Conservation (phyloP, 148 eudicot genomes). For the Heliosperma pusillum region DNA sequence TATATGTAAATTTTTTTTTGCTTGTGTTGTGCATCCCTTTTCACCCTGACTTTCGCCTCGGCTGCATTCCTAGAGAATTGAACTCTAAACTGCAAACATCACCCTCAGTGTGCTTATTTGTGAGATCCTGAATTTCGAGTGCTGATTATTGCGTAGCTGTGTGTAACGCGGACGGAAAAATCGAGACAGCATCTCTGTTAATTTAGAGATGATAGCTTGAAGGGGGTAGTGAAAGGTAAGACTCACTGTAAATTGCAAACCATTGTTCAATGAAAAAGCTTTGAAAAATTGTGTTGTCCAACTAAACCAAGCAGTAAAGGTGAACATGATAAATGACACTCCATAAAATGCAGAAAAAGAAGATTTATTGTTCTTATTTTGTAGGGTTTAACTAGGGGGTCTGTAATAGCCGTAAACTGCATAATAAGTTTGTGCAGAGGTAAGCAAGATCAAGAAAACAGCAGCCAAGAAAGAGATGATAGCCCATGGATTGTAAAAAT, state of each 20-base stretch:
- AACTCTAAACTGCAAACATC: no score
- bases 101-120: neutral
- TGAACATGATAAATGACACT: neutral
- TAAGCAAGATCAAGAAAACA: slow-evolving; percentile 62
- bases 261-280: neutral
- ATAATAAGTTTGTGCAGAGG: slow-evolving; percentile 65
- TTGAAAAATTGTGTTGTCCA: neutral
- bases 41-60: no score
- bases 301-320: neutral
- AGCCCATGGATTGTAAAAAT: slow-evolving; percentile 93
- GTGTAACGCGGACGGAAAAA: neutral
- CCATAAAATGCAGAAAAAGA: neutral
- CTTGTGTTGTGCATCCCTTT: neutral
- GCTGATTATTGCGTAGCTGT: neutral
- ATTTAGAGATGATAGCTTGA: neutral
- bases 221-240: neutral
- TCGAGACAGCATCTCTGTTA: neutral
- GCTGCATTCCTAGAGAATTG: no score
- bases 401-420: slow-evolving; percentile 53
- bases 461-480: slow-evolving; percentile 82
- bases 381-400: slow-evolving; percentile 28
- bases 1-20: neutral
- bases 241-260: neutral
- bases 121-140: neutral
- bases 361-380: no score